phyloP scores from a whole-genome alignment of 1,139 yeast species.

The Nakaseomyces bracarensis region DNA sequence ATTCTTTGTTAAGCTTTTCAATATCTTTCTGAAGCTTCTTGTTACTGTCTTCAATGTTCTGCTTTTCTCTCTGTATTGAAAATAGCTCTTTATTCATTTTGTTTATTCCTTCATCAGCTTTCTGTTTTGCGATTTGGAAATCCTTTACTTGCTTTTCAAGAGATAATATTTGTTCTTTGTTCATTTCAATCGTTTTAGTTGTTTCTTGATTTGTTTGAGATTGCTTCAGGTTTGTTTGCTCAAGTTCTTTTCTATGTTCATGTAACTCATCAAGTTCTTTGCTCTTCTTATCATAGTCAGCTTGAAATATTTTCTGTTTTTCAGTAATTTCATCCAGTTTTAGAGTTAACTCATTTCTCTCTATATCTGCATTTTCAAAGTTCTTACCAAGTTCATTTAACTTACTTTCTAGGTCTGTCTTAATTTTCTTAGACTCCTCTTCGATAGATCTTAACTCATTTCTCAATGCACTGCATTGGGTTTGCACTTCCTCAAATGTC shows the following conservation, averaged over 20 bases:
- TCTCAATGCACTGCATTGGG: slow-evolving; percentile 32
- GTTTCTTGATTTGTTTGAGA: slow-evolving; percentile 8
- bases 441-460: slow-evolving; percentile 24
- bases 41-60: slow-evolving; percentile 41
- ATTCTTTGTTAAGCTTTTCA: slow-evolving; percentile 18
- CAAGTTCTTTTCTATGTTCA: slow-evolving; percentile 10
- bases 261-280: slow-evolving; percentile 12
- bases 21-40: slow-evolving; percentile 39
- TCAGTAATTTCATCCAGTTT: slow-evolving; percentile 11
- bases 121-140: slow-evolving; percentile 40
- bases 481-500: slow-evolving; percentile 47
- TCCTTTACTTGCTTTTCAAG: slow-evolving; percentile 18
- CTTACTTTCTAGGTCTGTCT: slow-evolving; percentile 11
- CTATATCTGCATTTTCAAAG: slow-evolving; percentile 17
- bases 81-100: slow-evolving; percentile 83
- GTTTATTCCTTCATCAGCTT: slow-evolving; percentile 81
- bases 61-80: slow-evolving; percentile 53
- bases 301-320: slow-evolving; percentile 10
- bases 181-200: slow-evolving; percentile 8
- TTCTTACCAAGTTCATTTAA: slow-evolving; percentile 7
- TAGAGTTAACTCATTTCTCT: slow-evolving; percentile 15
- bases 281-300: slow-evolving; percentile 9
- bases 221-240: slow-evolving; percentile 6
- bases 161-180: slow-evolving; percentile 11
- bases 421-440: slow-evolving; percentile 10